Base-by-base conservation (phyloP, 2,329 filamentous ascomycete genomes). In the Parastagonospora avenae region DNA sequence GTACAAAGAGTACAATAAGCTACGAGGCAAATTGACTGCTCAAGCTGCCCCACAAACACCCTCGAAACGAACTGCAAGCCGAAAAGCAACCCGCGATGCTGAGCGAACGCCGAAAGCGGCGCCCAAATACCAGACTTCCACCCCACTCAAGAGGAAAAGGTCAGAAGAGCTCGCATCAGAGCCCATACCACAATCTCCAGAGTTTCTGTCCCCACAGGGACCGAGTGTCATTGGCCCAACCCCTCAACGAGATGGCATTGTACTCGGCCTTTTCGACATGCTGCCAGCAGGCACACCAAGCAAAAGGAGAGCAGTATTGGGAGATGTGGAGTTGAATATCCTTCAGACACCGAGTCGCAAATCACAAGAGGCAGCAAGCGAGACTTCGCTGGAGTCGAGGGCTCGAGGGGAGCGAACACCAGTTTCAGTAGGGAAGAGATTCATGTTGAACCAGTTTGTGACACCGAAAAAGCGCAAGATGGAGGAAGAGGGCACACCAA, bases 251-350 rank as follows among this genome's bases (percentile, higher is more conserved):
- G 88, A 93, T 68, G 90, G 90, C 27, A 84, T 84, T 15, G 86
- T 92, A 1, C 79, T 94, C 2, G 89, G 90, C 4, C 75, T 94
- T 14, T 94, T 94, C 67, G 90, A 93, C 66, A 74, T 89, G 9
- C 75, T 91, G 7, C 81, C 83, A 1, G 80, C 81, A 4, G 80
- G 76, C 42, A 78, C 74, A 28, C 74, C 75, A 6, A 75, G 68
- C 48, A 74, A 70, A 62, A 52, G 54, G 38, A 62, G 67, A 31
- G 66, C 64, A 19, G 63, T 69, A 4, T 45, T 73, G 12, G 57
- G 59, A 6, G 62, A 70, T 14, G 63, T 72, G 4, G 61, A 63
- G 4, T 48, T 62, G 4, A 73, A 76, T 33, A 52, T 72, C 29
- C 57, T 70, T 51, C 61, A 70, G 55, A 79, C 75, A 43, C 73